phyloP scores from a whole-genome alignment of 495 filamentous ascomycete genomes.

The Pyrenula massariospora region DNA sequence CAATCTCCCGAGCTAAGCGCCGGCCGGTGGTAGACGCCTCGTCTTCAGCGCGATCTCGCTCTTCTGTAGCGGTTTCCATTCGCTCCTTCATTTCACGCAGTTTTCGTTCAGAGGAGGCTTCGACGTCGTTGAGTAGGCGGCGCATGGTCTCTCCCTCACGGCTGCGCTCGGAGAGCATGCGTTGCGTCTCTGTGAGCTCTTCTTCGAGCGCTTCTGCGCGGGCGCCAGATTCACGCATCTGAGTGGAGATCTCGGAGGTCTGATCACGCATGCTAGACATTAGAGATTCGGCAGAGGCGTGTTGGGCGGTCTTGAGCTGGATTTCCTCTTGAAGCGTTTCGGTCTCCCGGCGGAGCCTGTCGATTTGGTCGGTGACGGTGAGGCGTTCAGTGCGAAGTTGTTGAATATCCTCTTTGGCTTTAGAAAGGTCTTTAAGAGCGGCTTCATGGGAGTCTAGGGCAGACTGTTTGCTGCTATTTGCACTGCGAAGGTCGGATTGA shows the following conservation, averaged over 20 bases:
- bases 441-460: conserved; percentile 61
- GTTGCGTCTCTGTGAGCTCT: conserved; percentile 78
- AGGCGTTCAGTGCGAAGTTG: conserved; percentile 48
- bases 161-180: conserved; percentile 82
- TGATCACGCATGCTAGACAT: conserved; percentile 91
- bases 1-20: conserved; percentile 66
- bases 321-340: conserved; percentile 65
- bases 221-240: conserved; percentile 79
- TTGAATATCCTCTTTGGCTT: conserved; percentile 56
- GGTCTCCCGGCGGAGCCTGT: conserved; percentile 52
- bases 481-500: conserved; percentile 61
- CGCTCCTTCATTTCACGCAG: conserved; percentile 79
- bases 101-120: conserved; percentile 66
- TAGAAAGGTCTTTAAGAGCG: conserved; percentile 51
- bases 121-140: conserved; percentile 73
- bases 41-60: conserved; percentile 86
- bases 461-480: conserved; percentile 69
- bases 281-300: conserved; percentile 69
- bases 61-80: conserved; percentile 80
- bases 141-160: conserved; percentile 95
- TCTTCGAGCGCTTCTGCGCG: conserved; percentile 85
- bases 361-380: conserved; percentile 60
- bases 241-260: conserved; percentile 73
- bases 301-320: conserved; percentile 74
- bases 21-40: conserved; percentile 70